phyloP scores from a whole-genome alignment of 495 filamentous ascomycete species.

The Clavariopsis aquatica region DNA sequence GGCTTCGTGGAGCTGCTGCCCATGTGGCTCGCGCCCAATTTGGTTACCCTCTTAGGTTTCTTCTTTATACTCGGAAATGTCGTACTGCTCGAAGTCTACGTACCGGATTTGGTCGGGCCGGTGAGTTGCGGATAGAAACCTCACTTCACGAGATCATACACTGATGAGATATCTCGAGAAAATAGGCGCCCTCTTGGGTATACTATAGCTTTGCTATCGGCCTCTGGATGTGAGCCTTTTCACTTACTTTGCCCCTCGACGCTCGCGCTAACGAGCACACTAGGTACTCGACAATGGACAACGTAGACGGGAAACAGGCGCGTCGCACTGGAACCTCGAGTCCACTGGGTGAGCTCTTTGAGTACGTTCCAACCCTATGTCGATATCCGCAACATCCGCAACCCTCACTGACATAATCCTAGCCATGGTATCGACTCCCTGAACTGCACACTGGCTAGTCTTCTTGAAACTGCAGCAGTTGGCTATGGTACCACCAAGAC shows the following conservation, averaged over 20 bases:
- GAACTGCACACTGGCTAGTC: conserved; percentile 89
- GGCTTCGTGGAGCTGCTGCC: conserved; percentile 89
- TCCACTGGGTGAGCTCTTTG: conserved; percentile 92
- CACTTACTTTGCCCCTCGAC: neutral
- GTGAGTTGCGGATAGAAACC: conserved; percentile 51
- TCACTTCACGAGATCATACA: neutral
- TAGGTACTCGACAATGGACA: conserved; percentile 96
- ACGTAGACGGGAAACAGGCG: conserved; percentile 97
- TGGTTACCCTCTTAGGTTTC: conserved; percentile 95
- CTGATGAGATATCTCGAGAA: conserved; percentile 3
- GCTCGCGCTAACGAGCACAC: conserved; percentile 3
- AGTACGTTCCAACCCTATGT: conserved; percentile 54
- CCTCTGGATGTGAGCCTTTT: conserved; percentile 74
- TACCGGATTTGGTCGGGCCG: conserved; percentile 91
- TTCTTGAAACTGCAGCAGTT: conserved; percentile 89
- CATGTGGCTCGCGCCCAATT: conserved; percentile 95
- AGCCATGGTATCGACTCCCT: conserved; percentile 95
- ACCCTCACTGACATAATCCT: conserved; percentile 41
- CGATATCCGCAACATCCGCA: neutral
- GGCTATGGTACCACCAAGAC: conserved; percentile 77
- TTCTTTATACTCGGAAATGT: conserved; percentile 90
- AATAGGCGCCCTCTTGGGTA: conserved; percentile 80
- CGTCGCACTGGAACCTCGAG: conserved; percentile 92
- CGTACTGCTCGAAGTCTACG: conserved; percentile 70
- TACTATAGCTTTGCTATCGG: conserved; percentile 95